Base-by-base conservation (phyloP, 345 rosid species). In the Brassica cretica region DNA sequence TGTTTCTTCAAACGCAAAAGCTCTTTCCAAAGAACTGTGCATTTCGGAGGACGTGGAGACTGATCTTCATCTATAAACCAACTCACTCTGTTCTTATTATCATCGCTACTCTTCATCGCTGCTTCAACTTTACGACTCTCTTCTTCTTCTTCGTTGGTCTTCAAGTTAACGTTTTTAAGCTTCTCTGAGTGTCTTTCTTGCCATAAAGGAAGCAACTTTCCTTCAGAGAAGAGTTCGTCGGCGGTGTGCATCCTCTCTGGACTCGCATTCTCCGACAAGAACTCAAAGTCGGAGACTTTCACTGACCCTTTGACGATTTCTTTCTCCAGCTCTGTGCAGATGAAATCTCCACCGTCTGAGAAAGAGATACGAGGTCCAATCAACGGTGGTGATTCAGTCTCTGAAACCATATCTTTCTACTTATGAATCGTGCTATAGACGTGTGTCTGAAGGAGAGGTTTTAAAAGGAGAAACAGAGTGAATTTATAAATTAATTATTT, bases 1-100 rank as follows among this genome's bases (percentile, higher is more conserved):
- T 92, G 97, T 82, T 94, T 94, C 87, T 86, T 92, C 74, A 94
- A 70, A 82, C 95, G 82, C 9, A 94, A 86, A 79, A 94, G 74
- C 83, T 92, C 98, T 85, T 92, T 94, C 97, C 97, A 94, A 6
- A 94, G 64, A 25, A 94, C 98, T 2, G 97, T 92, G 74, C 98
- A 93, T 37, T 91, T 93, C 1, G 98, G 98, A 15, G 97, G 98
- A 74, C 98, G 85, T 24, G 98, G 97, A 68, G 98, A 94, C 49
- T 97, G 97, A 64, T 94, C 97, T 62, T 94, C 98, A 55, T 94
- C 97, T 24, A 89, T 81, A 78, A 86, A 91, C 97, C 97, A 92
- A 69, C 73, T 85, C 8, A 82, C 84, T 65, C 83, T 86, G 49
- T 76, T 65, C 41, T 75, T 87, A n/a, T 80, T 71, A 12, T 2